Evolutionary conservation across 805 yeast genomes (phyloP).

Genomic region (Groenewaldozyma salmanticensis): DNA sequence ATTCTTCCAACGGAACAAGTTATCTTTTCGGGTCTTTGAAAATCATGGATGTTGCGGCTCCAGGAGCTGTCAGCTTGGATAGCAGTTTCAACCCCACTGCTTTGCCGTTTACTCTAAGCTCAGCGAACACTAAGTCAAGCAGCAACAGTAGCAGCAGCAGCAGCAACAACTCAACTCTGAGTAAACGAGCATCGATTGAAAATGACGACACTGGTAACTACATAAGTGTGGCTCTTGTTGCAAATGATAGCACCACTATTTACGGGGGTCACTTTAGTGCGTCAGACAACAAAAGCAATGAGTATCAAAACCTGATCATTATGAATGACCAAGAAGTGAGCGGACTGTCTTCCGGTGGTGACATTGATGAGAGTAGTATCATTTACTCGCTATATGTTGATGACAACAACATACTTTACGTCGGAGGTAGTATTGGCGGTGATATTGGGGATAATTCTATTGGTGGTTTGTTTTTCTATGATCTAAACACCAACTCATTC

Average conservation of each 20-base stretch:
- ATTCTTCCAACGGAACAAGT: slow-evolving; percentile 8
- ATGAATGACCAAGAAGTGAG: slow-evolving; percentile 19
- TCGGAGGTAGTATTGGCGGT: slow-evolving; percentile 28
- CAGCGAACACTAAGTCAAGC: not conserved
- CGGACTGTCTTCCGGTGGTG: slow-evolving; percentile 14
- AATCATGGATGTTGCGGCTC: slow-evolving; percentile 15
- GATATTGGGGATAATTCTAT: slow-evolving; percentile 18
- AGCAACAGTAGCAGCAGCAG: not conserved
- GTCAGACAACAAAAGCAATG: slow-evolving; percentile 19
- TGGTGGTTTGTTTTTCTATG: slow-evolving; percentile 44
- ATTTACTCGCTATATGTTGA: slow-evolving; percentile 20
- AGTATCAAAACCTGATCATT: slow-evolving; percentile 24
- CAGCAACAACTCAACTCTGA: slow-evolving; percentile 1
- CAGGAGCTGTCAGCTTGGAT: slow-evolving; percentile 22
- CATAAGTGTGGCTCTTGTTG: slow-evolving; percentile 30
- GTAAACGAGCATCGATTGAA: slow-evolving; percentile 10
- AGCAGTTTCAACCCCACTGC: slow-evolving; percentile 12
- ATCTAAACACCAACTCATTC: slow-evolving; percentile 34
- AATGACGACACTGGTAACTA: slow-evolving; percentile 13
- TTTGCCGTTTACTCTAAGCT: slow-evolving; percentile 14
- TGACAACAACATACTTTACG: slow-evolving; percentile 15
- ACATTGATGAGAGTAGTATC: slow-evolving; percentile 11
- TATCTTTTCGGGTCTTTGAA: slow-evolving; percentile 25
- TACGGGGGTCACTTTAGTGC: slow-evolving; percentile 52
- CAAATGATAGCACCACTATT: slow-evolving; percentile 41